A percentile compares a stretch with the other conserved stretches of the same genome.
phyloP scores from a whole-genome alignment of 164 flowering plant genomes.

The Malania oleifera region DNA sequence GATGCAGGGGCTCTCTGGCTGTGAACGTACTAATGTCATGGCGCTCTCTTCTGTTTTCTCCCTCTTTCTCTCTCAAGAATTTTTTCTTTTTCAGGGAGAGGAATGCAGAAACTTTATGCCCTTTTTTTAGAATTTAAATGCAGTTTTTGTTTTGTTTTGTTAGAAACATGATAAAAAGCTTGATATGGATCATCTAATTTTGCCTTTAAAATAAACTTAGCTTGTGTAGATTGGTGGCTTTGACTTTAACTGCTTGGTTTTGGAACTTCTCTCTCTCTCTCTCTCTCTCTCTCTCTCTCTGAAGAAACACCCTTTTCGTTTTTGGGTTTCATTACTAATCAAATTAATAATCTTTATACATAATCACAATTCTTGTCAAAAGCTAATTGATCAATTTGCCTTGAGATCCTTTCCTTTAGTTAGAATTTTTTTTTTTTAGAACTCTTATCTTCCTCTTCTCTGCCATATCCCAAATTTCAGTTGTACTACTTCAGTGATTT shows the following conservation, averaged over 20 bases:
- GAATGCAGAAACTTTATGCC: not conserved
- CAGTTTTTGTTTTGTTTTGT: not conserved
- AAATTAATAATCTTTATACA: too few species aligned
- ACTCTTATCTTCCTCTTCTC: too few species aligned
- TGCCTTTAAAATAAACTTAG: not conserved
- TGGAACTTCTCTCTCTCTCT: not conserved
- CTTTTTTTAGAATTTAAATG: not conserved
- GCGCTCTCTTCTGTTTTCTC: not conserved
- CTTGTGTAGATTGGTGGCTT: not conserved
- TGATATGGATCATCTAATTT: not conserved
- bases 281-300: too few species aligned
- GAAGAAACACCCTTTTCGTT: too few species aligned
- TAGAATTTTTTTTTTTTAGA: too few species aligned
- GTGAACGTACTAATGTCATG: slow-evolving; percentile 7
- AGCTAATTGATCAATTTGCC: too few species aligned
- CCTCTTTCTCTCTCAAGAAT: not conserved
- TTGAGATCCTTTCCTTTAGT: too few species aligned
- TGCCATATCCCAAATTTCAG: too few species aligned
- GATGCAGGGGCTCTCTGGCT: slow-evolving; percentile 51
- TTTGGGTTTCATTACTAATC: too few species aligned
- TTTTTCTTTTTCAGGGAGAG: not conserved
- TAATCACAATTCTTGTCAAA: too few species aligned
- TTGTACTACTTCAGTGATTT: too few species aligned
- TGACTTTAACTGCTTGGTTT: not conserved
- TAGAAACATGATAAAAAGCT: too few species aligned